Evolutionary conservation across 2,329 filamentous ascomycete species (phyloP).

Genomic region (Elsinoe ampelina): DNA sequence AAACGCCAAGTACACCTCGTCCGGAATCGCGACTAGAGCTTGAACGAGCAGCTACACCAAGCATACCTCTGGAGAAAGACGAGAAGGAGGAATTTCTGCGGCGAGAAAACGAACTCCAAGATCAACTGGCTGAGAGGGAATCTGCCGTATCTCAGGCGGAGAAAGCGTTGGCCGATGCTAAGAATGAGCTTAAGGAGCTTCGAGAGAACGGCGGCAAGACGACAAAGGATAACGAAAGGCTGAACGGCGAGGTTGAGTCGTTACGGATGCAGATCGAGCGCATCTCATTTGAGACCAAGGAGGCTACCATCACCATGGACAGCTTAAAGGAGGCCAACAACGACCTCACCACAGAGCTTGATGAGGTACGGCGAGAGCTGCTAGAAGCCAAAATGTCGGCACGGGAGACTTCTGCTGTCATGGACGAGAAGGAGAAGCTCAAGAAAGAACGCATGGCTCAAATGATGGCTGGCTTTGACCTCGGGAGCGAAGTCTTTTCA

Average conservation of each 20-base stretch:
- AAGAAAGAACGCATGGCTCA: constrained; percentile 99
- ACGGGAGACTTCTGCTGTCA: constrained; percentile 78
- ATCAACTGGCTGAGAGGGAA: constrained; percentile 91
- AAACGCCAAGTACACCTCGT: constrained; percentile 42
- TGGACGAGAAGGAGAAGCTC: constrained; percentile 96
- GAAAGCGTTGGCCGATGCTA: constrained; percentile 69
- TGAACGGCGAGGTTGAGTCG: constrained; percentile 80
- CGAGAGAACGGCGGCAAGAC: constrained; percentile 79
- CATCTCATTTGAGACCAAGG: constrained; percentile 90
- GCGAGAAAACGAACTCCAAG: constrained; percentile 92
- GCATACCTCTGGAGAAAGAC: constrained; percentile 83
- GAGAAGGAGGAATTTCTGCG: constrained; percentile 93
- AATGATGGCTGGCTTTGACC: constrained; percentile 99
- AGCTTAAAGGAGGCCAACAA: constrained; percentile 90
- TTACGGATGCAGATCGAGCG: constrained; percentile 96
- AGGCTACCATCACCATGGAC: constrained; percentile 96
- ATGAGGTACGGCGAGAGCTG: constrained; percentile 92
- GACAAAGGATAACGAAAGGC: constrained; percentile 80
- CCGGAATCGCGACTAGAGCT: constrained; percentile 57
- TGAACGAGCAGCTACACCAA: constrained; percentile 79
- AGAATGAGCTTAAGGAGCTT: constrained; percentile 74
- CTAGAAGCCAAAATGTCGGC: constrained; percentile 94
- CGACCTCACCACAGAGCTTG: constrained; percentile 82
- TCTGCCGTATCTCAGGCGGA: constrained; percentile 69
- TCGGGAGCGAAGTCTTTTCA: constrained; percentile 86